Percentiles rank a stretch among this genome's conserved stretches.
Conservation (phyloP, 345 rosid genomes). For the Citrus cavaleriei region DNA sequence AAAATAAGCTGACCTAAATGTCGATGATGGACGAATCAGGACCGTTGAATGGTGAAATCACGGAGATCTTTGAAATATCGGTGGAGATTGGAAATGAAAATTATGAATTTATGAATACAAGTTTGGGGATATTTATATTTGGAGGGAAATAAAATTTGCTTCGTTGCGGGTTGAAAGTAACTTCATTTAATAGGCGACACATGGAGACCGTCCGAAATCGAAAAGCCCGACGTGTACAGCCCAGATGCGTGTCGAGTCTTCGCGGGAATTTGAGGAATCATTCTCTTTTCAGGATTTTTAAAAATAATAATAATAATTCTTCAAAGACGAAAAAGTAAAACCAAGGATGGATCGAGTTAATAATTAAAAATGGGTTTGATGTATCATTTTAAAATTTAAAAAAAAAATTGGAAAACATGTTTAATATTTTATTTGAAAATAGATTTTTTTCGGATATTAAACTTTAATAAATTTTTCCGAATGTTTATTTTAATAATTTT, state of each 20-base stretch:
- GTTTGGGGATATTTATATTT: not conserved
- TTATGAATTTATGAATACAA: not conserved
- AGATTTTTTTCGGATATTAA: too few relatives aligned
- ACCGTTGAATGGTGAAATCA: not conserved
- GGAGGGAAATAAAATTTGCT: not conserved
- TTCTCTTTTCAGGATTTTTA: too few relatives aligned
- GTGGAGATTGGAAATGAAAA: not conserved
- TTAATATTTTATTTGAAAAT: too few relatives aligned
- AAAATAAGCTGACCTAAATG: not conserved
- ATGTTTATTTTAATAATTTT: too few relatives aligned
- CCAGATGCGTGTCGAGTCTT: not conserved
- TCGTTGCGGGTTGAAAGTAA: not conserved
- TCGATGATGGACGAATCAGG: not conserved
- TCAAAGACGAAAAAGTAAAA: too few relatives aligned
- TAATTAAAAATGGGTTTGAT: too few relatives aligned
- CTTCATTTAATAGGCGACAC: not conserved
- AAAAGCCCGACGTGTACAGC: not conserved
- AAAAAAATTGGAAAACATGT: too few relatives aligned
- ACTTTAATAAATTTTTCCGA: too few relatives aligned
- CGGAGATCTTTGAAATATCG: not conserved
- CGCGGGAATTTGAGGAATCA: too few relatives aligned
- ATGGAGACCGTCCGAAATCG: not conserved
- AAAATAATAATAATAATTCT: too few relatives aligned
- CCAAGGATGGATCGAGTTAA: too few relatives aligned
- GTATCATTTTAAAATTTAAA: too few relatives aligned